These are phyloP conservation scores for Candida insectorum DNA, from an alignment of 805 yeast genomes.

Conservation along the genomic window DNA sequence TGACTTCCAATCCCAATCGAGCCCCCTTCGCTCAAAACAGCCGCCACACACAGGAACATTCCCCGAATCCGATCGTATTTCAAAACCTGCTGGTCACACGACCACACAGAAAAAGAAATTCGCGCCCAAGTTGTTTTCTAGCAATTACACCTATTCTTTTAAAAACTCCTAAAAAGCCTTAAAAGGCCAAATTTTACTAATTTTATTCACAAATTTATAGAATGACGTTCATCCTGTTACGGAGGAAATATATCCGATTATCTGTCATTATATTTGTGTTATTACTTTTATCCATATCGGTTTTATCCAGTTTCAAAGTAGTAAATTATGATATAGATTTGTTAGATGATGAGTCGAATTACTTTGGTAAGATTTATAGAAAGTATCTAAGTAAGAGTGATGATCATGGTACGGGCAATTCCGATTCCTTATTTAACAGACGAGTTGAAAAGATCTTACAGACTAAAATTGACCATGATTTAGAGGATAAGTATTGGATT, in stretches of 20 bases:
- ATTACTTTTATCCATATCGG: background rate
- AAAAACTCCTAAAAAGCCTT: too few species aligned
- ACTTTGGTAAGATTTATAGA: constrained; percentile 10
- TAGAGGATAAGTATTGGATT: constrained; percentile 24
- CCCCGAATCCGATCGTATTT: too few species aligned
- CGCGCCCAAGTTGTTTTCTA: too few species aligned
- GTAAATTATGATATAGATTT: background rate
- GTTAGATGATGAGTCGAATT: constrained; percentile 3
- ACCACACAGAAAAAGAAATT: too few species aligned
- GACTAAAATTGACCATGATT: constrained; percentile 16
- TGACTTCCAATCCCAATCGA: too few species aligned
- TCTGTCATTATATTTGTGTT: constrained; percentile 2
- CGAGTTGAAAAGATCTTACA: constrained; percentile 14
- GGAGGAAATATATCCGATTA: constrained; percentile 6
- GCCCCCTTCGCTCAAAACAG: too few species aligned
- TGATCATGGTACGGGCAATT: constrained; percentile 4
- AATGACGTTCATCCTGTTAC: too few species aligned
- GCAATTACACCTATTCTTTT: too few species aligned
- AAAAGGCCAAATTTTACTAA: too few species aligned
- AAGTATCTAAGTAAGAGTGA: constrained; percentile 2
- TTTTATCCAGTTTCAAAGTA: background rate
- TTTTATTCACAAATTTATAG: too few species aligned
- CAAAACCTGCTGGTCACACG: too few species aligned
- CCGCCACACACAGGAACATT: too few species aligned
- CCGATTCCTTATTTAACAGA: constrained; percentile 11